Conservation (phyloP, 805 yeast species). For the baker's yeast (Saccharomyces cerevisiae) region DNA sequence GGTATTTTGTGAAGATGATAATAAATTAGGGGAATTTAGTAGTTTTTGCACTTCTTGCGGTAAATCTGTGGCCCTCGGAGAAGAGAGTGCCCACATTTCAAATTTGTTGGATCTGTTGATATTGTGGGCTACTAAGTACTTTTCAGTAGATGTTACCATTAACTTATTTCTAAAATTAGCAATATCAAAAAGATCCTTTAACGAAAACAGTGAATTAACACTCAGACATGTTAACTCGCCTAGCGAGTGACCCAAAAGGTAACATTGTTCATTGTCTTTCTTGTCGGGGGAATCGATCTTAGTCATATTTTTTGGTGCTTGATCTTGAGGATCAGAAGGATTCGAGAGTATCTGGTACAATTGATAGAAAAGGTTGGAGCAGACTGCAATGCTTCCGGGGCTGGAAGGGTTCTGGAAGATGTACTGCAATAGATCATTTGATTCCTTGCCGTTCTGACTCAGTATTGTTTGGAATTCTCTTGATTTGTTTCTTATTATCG, state of each 20-base stretch:
- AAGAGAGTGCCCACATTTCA: constrained; percentile 29
- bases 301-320: background rate
- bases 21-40: constrained; percentile 7
- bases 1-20: constrained; percentile 9
- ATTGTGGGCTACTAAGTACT: constrained; percentile 20
- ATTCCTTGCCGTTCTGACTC: constrained; percentile 13
- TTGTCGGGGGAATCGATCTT: background rate
- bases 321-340: background rate
- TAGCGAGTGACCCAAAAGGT: constrained; percentile 29
- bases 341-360: constrained; percentile 10
- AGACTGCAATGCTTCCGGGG: constrained; percentile 29
- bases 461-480: constrained; percentile 14
- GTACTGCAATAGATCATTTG: constrained; percentile 15
- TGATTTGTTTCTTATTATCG: constrained; percentile 18
- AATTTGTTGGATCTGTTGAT: constrained; percentile 19
- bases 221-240: constrained; percentile 30
- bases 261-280: constrained; percentile 1
- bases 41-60: constrained; percentile 19
- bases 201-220: constrained; percentile 19
- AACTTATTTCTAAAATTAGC: constrained; percentile 28
- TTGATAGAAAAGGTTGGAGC: constrained; percentile 25
- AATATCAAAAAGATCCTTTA: constrained; percentile 25
- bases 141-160: constrained; percentile 27
- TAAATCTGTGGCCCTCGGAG: constrained; percentile 21
- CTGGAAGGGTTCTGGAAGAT: constrained; percentile 22